phyloP scores from a whole-genome alignment of 169 alveolate genomes.

The Fabrea salina region DNA sequence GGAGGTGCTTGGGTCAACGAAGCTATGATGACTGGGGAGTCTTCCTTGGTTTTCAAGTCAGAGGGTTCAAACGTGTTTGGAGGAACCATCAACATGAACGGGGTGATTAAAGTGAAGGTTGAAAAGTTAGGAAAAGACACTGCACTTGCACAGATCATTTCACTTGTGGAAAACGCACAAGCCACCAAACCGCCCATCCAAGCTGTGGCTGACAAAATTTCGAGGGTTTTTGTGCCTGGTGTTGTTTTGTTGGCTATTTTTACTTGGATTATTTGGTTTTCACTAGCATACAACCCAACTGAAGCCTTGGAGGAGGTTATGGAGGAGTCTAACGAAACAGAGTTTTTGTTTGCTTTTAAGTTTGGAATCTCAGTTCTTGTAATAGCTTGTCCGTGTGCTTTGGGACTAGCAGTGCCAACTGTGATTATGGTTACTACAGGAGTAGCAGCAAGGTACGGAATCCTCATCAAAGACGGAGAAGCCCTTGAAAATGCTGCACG shows the following conservation, averaged over 20 bases:
- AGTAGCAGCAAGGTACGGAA: conserved; percentile 64
- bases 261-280: conserved; percentile 55
- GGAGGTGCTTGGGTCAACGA: conserved; percentile 63
- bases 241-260: conserved; percentile 45
- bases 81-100: conserved; percentile 52
- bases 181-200: conserved; percentile 59
- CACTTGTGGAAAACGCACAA: conserved; percentile 65
- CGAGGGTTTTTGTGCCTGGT: conserved; percentile 56
- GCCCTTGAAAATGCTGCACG: conserved; percentile 50
- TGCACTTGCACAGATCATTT: conserved; percentile 53
- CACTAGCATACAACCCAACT: conserved; percentile 32
- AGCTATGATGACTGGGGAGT: conserved; percentile 69
- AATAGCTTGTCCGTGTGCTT: conserved; percentile 86
- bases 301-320: neutral
- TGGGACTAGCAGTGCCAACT: conserved; percentile 70
- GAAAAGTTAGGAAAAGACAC: conserved; percentile 49
- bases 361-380: conserved; percentile 74
- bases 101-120: conserved; percentile 39
- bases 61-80: conserved; percentile 51
- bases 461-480: conserved; percentile 68
- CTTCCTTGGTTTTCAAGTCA: conserved; percentile 32
- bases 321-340: neutral
- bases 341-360: conserved; percentile 58
- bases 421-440: conserved; percentile 80
- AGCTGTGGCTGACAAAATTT: conserved; percentile 56